phyloP scores from a whole-genome alignment of 495 filamentous ascomycete species.

The Cercophora samala region DNA sequence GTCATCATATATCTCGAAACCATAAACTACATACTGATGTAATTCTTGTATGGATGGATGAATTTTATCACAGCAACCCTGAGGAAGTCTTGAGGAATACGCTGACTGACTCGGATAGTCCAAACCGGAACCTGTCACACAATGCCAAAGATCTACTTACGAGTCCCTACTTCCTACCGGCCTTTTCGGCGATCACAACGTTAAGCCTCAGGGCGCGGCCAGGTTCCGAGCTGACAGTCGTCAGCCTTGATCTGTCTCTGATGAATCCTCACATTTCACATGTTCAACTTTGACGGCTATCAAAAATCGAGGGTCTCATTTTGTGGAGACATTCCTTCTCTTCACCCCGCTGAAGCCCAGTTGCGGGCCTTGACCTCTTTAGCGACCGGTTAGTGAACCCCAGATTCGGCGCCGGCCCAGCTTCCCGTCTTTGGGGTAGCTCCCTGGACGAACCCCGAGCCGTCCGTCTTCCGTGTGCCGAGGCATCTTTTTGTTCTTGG shows the following conservation, averaged over 20 bases:
- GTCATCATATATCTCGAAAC: neutral
- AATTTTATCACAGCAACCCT: neutral
- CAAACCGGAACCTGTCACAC: neutral
- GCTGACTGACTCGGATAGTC: neutral
- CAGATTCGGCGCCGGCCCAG: conserved; percentile 5
- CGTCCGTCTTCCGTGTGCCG: conserved; percentile 3
- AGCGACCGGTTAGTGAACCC: conserved; percentile 9
- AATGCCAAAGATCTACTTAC: neutral
- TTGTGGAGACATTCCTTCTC: neutral
- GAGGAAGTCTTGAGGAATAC: neutral
- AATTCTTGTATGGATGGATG: neutral
- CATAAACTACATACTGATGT: neutral
- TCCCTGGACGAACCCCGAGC: neutral
- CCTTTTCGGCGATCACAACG: neutral
- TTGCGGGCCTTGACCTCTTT: neutral
- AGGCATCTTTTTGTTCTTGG: conserved; percentile 3
- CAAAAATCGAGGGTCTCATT: neutral
- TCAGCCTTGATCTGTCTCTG: neutral
- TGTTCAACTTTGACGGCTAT: neutral
- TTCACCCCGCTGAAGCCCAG: neutral
- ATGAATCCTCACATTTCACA: neutral
- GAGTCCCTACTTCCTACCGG: no score
- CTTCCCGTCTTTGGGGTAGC: conserved; percentile 3
- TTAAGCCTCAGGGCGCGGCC: neutral
- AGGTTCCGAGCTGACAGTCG: neutral